Evolutionary conservation across 1,139 yeast genomes (phyloP), one percentile per base, ranked within the genome.

Genomic region (Yarrowia galli): DNA sequence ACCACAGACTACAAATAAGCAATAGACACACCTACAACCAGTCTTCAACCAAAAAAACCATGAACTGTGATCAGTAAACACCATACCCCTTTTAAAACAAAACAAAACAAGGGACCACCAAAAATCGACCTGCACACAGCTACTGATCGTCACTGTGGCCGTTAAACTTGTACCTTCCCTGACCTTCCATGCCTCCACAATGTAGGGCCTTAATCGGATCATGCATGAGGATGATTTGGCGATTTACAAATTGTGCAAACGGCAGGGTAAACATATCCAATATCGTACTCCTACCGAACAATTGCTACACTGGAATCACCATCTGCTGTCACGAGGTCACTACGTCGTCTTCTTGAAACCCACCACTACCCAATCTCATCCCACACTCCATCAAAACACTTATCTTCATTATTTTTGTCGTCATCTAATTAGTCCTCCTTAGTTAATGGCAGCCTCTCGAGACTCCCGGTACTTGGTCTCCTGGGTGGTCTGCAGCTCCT

Each of bases 401-500:
- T 56, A n/a, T n/a, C 9, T 56, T 56, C 49, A 58, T 43, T 58
- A 43, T 58, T 43, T 43, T 58, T 56, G 48, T 56, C 48, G 18
- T 40, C 51, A 28, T 58, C 42, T 58, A 43, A n/a, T 46, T 43
- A 25, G 28, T 42, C 64, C 49, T 20, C 40, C 64, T 43, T 58
- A 58, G 64, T 58, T 58, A 42, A 58, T 58, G 28, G 64, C 64
- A 42, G 66, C 70, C 69, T 75, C 77, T 69, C 77, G 73, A 45
- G 73, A 71, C 72, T 76, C 79, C 58, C 80, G 77, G 73, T 78
- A 79, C 71, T 79, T 76, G 51, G 78, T 69, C 71, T 80, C 84
- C 72, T 81, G 81, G 70, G 82, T 89, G 60, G 86, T 88, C 72
- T 85, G 85, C 74, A 88, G 82, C 69, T 78, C 80, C 76, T 89